Conservation (phyloP, 2,329 filamentous ascomycete species). For the Exophiala sp. region DNA sequence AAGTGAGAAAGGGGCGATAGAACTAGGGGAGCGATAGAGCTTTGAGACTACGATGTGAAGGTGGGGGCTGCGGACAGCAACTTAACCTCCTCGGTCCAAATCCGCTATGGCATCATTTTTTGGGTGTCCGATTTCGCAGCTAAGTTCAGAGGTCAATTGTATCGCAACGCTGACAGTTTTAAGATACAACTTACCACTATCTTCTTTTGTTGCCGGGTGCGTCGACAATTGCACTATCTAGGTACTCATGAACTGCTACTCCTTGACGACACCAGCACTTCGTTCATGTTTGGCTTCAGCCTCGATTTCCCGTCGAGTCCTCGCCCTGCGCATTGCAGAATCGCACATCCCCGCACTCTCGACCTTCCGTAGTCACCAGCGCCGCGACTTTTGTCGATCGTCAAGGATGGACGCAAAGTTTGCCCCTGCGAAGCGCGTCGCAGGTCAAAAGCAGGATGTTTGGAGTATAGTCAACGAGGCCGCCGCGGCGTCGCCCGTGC, state of each 20-base stretch:
- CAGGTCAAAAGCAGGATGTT: constrained; percentile 51
- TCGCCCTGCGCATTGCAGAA: constrained; percentile 1
- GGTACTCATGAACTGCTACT: constrained; percentile 13
- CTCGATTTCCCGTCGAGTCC: constrained; percentile 11
- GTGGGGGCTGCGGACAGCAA: no score
- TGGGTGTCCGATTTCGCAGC: no score
- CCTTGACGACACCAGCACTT: constrained; percentile 5
- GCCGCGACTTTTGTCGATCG: constrained; percentile 14
- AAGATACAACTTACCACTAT: no score
- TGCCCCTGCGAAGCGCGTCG: constrained; percentile 46
- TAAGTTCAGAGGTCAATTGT: neutral
- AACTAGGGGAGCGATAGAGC: no score
- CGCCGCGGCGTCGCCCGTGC: constrained; percentile 59
- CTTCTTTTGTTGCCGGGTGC: no score
- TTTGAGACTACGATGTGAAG: no score
- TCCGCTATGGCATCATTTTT: no score
- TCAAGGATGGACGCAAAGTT: constrained; percentile 33
- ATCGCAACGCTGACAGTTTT: neutral
- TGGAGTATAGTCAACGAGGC: constrained; percentile 66
- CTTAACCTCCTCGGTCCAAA: no score
- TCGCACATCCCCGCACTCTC: neutral
- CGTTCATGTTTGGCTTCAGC: neutral
- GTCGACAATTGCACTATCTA: neutral
- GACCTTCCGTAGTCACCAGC: neutral
- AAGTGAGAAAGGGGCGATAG: no score